Evolutionary conservation across 208 protist species (phyloP).

Genomic region (Chromosphaera perkinsii): DNA sequence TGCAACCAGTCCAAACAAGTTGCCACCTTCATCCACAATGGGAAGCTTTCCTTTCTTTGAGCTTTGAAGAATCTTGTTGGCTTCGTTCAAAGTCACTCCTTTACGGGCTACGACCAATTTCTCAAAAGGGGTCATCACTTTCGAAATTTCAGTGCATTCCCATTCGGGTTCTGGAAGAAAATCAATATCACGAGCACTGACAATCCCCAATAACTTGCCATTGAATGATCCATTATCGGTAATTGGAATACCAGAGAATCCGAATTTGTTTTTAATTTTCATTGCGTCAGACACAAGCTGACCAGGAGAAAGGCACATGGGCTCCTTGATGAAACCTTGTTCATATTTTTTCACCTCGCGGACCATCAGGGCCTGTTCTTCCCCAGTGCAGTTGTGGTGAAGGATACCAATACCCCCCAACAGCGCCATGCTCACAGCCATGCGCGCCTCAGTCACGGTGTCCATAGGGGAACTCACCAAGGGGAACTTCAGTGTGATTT

Average conservation of each 20-base stretch:
- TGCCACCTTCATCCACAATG: conserved; percentile 80
- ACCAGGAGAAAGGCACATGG: conserved; percentile 74
- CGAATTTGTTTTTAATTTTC: conserved; percentile 77
- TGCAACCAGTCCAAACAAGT: conserved; percentile 76
- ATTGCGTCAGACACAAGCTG: conserved; percentile 75
- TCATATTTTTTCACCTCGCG: conserved; percentile 86
- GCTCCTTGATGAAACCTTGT: conserved; percentile 91
- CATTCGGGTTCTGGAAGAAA: conserved; percentile 78
- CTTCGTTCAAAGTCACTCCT: conserved; percentile 78
- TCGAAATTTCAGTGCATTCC: neutral
- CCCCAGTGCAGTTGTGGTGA: conserved; percentile 84
- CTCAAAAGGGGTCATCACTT: conserved; percentile 65
- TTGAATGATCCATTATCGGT: conserved; percentile 76
- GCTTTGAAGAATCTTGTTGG: conserved; percentile 83
- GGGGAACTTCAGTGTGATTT: conserved; percentile 80
- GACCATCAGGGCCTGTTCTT: conserved; percentile 75
- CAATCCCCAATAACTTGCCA: conserved; percentile 87
- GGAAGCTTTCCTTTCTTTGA: conserved; percentile 79
- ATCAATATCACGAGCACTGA: conserved; percentile 92
- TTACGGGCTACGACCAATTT: conserved; percentile 51
- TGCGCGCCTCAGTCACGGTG: conserved; percentile 74
- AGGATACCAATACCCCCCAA: conserved; percentile 89
- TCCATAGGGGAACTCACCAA: conserved; percentile 88
- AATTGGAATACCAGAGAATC: conserved; percentile 91
- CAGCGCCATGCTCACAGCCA: conserved; percentile 69